Conservation (phyloP, 2,329 filamentous ascomycete genomes). For the Ophiocordyceps robertsii region DNA sequence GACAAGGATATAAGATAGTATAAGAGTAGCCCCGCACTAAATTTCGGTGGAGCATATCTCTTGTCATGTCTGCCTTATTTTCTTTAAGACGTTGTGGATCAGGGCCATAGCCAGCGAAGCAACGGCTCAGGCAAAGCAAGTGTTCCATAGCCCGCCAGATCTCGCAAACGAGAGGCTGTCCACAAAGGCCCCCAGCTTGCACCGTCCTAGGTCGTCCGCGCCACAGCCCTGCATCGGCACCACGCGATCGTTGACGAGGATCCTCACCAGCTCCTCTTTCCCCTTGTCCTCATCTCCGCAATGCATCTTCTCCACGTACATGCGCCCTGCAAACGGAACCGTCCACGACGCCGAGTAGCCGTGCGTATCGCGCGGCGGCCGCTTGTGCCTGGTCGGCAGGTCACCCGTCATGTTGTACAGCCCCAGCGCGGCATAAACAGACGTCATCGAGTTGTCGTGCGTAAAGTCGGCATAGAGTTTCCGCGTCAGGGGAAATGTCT, state of each 20-base stretch:
- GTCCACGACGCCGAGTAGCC: conserved; percentile 68
- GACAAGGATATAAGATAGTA: too few relatives aligned
- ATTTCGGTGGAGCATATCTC: too few relatives aligned
- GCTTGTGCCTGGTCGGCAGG: conserved; percentile 35
- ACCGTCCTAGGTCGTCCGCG: conserved; percentile 58
- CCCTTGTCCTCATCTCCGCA: conserved; percentile 33
- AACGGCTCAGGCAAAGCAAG: conserved; percentile 29
- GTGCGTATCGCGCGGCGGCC: conserved; percentile 36
- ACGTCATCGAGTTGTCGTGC: conserved; percentile 79
- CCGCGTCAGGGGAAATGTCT: conserved; percentile 60
- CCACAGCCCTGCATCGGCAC: conserved; percentile 57
- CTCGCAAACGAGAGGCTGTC: conserved; percentile 62
- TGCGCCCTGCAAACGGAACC: conserved; percentile 67
- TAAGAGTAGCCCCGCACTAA: too few relatives aligned
- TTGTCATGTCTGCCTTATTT: too few relatives aligned
- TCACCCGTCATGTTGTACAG: conserved; percentile 55
- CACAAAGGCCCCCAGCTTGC: conserved; percentile 56
- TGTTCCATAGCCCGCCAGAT: conserved; percentile 57
- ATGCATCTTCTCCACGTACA: conserved; percentile 79
- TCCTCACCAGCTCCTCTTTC: conserved; percentile 57
- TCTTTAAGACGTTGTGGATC: too few relatives aligned
- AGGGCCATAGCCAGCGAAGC: too few relatives aligned
- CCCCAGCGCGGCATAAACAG: conserved; percentile 63
- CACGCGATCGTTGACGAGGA: conserved; percentile 76
- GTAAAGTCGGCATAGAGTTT: conserved; percentile 78